Conservation (phyloP, 768 basidiomycete species). For the Boletales sp. region DNA sequence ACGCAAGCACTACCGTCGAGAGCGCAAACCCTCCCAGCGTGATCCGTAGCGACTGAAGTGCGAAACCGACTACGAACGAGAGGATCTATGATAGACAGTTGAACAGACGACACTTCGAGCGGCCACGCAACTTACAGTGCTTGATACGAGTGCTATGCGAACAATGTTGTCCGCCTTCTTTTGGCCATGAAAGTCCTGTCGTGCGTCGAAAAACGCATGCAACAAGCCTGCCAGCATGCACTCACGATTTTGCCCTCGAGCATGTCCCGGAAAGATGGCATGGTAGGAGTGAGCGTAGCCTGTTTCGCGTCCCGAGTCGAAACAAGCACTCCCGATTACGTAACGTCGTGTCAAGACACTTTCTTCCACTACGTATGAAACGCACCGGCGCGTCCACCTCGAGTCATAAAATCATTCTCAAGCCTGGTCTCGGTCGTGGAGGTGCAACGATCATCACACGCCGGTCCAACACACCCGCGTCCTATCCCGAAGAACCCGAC, state of each 20-base stretch:
- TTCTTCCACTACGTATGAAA: constrained; percentile 15
- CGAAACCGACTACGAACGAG: constrained; percentile 29
- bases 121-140: constrained; percentile 19
- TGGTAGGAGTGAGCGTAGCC: constrained; percentile 8
- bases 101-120: not conserved
- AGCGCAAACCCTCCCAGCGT: constrained; percentile 23
- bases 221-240: not conserved
- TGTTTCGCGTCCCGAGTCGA: too few relatives aligned
- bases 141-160: constrained; percentile 20
- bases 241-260: constrained; percentile 31
- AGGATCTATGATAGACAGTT: constrained; percentile 16
- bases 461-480: constrained; percentile 19
- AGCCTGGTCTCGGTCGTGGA: constrained; percentile 33
- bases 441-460: constrained; percentile 25
- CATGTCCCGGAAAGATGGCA: constrained; percentile 23
- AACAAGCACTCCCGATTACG: constrained; percentile 7
- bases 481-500: constrained; percentile 20
- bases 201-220: constrained; percentile 2
- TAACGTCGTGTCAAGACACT: constrained; percentile 4
- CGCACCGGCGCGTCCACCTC: constrained; percentile 19
- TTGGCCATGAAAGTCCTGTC: constrained; percentile 32
- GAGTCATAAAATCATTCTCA: constrained; percentile 39
- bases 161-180: constrained; percentile 22
- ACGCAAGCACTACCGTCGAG: constrained; percentile 16
- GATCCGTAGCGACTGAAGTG: constrained; percentile 24